These are phyloP conservation scores for Naganishia vishniacii DNA, from an alignment of 768 basidiomycete genomes.

Conservation along the genomic window DNA sequence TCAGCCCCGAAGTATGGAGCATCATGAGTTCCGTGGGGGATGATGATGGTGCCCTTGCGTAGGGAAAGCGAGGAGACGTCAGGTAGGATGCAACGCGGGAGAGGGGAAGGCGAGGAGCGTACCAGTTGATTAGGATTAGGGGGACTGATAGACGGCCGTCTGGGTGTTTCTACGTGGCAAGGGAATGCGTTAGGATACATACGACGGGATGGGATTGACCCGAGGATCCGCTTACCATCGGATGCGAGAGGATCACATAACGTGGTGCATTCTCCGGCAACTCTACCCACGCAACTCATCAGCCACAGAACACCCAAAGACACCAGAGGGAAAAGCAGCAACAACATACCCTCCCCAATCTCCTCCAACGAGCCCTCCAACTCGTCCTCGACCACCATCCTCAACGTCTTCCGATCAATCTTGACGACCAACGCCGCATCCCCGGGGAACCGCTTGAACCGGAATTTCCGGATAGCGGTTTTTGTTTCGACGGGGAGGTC, in stretches of 20 bases:
- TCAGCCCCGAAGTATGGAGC: slow-evolving; percentile 72
- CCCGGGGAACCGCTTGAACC: slow-evolving; percentile 20
- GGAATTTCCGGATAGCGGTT: slow-evolving; percentile 54
- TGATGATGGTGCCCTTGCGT: slow-evolving; percentile 59
- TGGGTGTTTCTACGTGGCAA: slow-evolving; percentile 54
- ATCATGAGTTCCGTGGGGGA: slow-evolving; percentile 71
- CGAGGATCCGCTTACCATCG: slow-evolving; percentile 51
- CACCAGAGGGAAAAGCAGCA: too few relatives aligned
- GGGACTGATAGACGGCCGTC: slow-evolving; percentile 84
- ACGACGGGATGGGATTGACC: too few relatives aligned
- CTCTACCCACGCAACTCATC: slow-evolving; percentile 49
- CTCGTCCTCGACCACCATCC: slow-evolving; percentile 78
- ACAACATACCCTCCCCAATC: slow-evolving; percentile 59
- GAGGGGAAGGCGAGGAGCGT: not conserved
- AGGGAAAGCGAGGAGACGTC: not conserved
- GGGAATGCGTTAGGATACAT: too few relatives aligned
- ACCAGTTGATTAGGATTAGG: slow-evolving; percentile 77
- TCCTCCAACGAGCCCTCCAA: slow-evolving; percentile 73
- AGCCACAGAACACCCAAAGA: not conserved
- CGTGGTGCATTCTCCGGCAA: slow-evolving; percentile 81
- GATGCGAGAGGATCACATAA: slow-evolving; percentile 77
- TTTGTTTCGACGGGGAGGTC: slow-evolving; percentile 77
- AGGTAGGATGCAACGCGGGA: slow-evolving; percentile 3
- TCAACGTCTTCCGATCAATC: slow-evolving; percentile 74
- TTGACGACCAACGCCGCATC: slow-evolving; percentile 55